Evolutionary conservation across 2,329 filamentous ascomycete genomes (phyloP), one percentile per base, ranked within the genome.

Genomic region (Cercospora brassicicola): DNA sequence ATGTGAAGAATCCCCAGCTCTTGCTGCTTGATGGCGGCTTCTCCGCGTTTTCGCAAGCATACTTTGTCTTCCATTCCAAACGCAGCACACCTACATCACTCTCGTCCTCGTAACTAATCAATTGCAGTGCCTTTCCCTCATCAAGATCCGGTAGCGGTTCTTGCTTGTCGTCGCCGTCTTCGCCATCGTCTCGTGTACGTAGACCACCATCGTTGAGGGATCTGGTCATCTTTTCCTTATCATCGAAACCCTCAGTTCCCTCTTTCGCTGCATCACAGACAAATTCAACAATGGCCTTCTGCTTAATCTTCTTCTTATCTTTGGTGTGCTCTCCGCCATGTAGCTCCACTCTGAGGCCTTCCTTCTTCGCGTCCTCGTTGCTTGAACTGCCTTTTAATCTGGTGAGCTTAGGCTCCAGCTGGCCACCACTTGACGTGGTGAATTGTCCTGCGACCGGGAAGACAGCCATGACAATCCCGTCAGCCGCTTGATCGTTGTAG

Each of bases 1-100:
- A 99, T 18, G 94, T 97, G 77, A 98, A 98, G 84, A 97, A 95
- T 1, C 95, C 95, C 95, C 94, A 98, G 77, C 88, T 86, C 66
- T 83, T 82, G 51, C 77, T 72, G 45, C 76, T 80, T 51, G 83
- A 82, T 4, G 73, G 72, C 15, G 83, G 81, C 59, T 82, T 81
- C 73, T 82, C 82, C 39, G 83, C 81, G 42, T 77, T 80, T 76
- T 93, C 89, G 79, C 95, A 98, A 0, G 92, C 94, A 77, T 93
- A 89, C 79, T 94, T 93, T 13, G 94, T 97, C 77, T 86, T 84
- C 94, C 94, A 99, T 39, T 91, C 89, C 76, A 98, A 79, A 64
- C 89, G 87, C 71, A 98, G 80, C 10, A 92, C 86, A 67, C 88
- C 87, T 1, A 84, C 73, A 7, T 82, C 87, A 20, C 85, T 84